Evolutionary conservation across 1,139 yeast species (phyloP).

Genomic region (Debaryomyces robertsiae): DNA sequence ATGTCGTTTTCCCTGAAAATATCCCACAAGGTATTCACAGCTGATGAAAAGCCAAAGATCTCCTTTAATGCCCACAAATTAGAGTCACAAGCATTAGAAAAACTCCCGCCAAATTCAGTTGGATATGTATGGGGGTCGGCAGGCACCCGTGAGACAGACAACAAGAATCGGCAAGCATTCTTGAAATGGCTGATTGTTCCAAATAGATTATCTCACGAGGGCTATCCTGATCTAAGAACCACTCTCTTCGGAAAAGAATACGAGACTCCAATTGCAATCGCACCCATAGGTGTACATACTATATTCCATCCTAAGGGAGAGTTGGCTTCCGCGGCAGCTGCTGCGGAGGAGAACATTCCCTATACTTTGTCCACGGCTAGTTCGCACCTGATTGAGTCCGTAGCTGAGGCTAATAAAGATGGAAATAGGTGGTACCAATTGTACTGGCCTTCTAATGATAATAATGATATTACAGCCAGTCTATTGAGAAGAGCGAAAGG

Average conservation of each 20-base stretch:
- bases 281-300: conserved; percentile 25
- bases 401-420: conserved; percentile 21
- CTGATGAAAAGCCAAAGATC: not conserved
- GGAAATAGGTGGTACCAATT: conserved; percentile 24
- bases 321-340: conserved; percentile 22
- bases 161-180: conserved; percentile 5
- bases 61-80: conserved; percentile 2
- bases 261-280: conserved; percentile 14
- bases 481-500: conserved; percentile 20
- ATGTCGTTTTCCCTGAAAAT: not conserved
- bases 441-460: conserved; percentile 25
- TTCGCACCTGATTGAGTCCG: conserved; percentile 21
- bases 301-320: conserved; percentile 25
- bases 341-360: conserved; percentile 20
- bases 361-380: conserved; percentile 24
- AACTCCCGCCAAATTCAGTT: not conserved
- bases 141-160: conserved; percentile 5
- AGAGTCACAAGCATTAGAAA: conserved; percentile 1
- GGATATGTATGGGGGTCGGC: conserved; percentile 8
- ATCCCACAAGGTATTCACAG: not conserved
- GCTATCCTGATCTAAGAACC: not conserved
- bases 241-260: conserved; percentile 5
- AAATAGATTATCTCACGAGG: not conserved
- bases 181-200: conserved; percentile 8
- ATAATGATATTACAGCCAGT: conserved; percentile 20